Base-by-base conservation (phyloP, 139 green algal species). In the Asterochloris sp. region DNA sequence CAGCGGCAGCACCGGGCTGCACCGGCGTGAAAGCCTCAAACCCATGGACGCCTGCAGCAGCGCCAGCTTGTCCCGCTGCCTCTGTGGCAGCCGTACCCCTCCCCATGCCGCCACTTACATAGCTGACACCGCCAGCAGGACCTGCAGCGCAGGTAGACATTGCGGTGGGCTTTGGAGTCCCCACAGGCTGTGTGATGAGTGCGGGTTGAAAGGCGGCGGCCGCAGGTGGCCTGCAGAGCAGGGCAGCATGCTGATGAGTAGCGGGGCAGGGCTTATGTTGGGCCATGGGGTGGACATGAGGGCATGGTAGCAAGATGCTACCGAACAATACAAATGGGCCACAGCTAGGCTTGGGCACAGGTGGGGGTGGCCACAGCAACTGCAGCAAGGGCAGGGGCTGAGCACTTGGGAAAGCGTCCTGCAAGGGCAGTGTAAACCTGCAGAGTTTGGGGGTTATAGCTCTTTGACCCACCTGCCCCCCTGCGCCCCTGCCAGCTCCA, bases 61-160 rank as follows among this genome's bases (percentile, higher is more conserved):
- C 76, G 10, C 76, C 76, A 14, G 76, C 23, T 28, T 24, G 60
- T 26, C 54, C 76, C 24, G 54, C 54, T 62, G 60, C 76, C 61
- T 23, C 47, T 10, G 19, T 19, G 21, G 60, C 60, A 29, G 26
- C n/a, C 27, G 60, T 26, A 11, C 76, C 76, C 23, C 69, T 21
- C 17, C 76, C 76, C 23, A 80, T 23, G 12, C 76, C 76, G n/a
- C 76, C 76, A 60, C 76, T 80, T 24, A 62, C 76, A 23, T 14
- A 38, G 61, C 68, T 80, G 21, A 47, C 76, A 69, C 76, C 76
- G 10, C 76, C 76, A 60, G 60, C 60, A 54, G 24, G 10, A 27
- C 14, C 13, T 24, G 14, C 23, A 8, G 47, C 0, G 17, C 13
- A 63, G 15, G 27, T 0, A 11, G 63, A 0, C 17, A 38, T 13